Conservation (phyloP, 208 protist genomes). For the Hexamita inflata region DNA sequence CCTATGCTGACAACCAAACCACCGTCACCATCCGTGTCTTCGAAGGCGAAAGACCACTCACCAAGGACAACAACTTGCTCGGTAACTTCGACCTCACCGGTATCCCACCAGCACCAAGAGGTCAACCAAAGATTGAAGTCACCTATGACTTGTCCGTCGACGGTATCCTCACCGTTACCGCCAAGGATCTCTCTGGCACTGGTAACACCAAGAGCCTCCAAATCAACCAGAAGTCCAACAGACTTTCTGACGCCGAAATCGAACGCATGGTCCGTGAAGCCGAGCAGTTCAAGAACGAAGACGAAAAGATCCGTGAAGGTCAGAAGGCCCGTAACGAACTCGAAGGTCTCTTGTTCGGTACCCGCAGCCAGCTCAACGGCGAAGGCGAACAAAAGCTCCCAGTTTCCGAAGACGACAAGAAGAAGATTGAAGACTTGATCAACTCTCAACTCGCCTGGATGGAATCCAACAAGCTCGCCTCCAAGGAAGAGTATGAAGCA, state of each 20-base stretch:
- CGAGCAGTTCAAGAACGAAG: constrained; percentile 25
- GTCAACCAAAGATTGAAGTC: constrained; percentile 70
- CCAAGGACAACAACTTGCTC: constrained; percentile 86
- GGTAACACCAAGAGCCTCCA: constrained; percentile 70
- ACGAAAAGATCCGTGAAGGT: constrained; percentile 15
- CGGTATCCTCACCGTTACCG: constrained; percentile 84
- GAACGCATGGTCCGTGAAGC: constrained; percentile 35
- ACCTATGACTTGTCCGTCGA: constrained; percentile 85
- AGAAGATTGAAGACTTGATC: constrained; percentile 3
- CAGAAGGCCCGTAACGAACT: constrained; percentile 37
- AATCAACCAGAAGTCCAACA: constrained; percentile 57
- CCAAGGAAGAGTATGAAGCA: constrained; percentile 24
- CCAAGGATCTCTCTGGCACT: constrained; percentile 70
- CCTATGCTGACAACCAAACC: constrained; percentile 68
- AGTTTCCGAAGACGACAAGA: constrained; percentile 27
- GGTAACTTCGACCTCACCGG: constrained; percentile 87
- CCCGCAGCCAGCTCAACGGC: constrained; percentile 1
- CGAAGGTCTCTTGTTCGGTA: constrained; percentile 19
- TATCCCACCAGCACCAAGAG: constrained; percentile 61
- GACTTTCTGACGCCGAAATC: constrained; percentile 39
- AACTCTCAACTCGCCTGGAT: constrained; percentile 35
- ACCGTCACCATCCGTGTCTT: constrained; percentile 77
- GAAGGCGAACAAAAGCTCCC: constrained; percentile 14
- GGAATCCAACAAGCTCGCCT: constrained; percentile 18
- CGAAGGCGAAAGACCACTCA: constrained; percentile 87